Percentiles rank a stretch among this genome's conserved stretches.
phyloP scores from a whole-genome alignment of 1,139 yeast species.

The Debaryomyces sp. region DNA sequence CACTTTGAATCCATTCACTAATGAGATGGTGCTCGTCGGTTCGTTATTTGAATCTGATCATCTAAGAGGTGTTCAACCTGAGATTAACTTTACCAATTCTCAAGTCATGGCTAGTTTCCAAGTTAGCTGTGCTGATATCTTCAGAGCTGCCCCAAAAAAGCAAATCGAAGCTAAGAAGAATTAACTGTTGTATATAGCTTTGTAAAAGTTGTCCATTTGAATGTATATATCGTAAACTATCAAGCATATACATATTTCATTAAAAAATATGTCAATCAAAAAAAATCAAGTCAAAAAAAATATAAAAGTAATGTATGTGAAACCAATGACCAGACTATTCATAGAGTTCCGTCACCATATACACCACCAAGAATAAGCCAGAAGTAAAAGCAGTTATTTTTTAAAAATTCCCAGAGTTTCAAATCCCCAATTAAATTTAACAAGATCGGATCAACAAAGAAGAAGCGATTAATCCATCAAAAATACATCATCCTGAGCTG shows the following conservation, averaged over 20 bases:
- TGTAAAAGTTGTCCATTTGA: slow-evolving; percentile 1
- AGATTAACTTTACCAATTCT: slow-evolving; percentile 26
- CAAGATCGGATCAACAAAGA: background rate
- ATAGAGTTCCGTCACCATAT: background rate
- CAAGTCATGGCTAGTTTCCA: slow-evolving; percentile 30
- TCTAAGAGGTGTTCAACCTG: slow-evolving; percentile 38
- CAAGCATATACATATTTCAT: slow-evolving; percentile 2
- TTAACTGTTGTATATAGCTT: slow-evolving; percentile 5
- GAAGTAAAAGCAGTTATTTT: background rate
- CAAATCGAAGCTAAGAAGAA: slow-evolving; percentile 1
- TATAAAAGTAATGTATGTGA: background rate
- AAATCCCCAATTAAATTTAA: background rate
- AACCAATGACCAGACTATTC: background rate
- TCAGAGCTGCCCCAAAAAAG: slow-evolving; percentile 21
- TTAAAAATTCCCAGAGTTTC: background rate
- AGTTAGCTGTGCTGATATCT: slow-evolving; percentile 32
- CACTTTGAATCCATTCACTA: slow-evolving; percentile 71
- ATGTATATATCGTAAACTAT: slow-evolving; percentile 4
- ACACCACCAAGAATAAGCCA: background rate
- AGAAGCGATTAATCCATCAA: slow-evolving; percentile 32
- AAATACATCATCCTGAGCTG: slow-evolving; percentile 30
- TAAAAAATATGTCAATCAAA: background rate
- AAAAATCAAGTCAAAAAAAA: background rate
- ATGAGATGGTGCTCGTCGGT: slow-evolving; percentile 75
- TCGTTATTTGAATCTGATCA: slow-evolving; percentile 73